phyloP scores from a whole-genome alignment of 352 stramenopile species.

The Phytophthora crassamura region DNA sequence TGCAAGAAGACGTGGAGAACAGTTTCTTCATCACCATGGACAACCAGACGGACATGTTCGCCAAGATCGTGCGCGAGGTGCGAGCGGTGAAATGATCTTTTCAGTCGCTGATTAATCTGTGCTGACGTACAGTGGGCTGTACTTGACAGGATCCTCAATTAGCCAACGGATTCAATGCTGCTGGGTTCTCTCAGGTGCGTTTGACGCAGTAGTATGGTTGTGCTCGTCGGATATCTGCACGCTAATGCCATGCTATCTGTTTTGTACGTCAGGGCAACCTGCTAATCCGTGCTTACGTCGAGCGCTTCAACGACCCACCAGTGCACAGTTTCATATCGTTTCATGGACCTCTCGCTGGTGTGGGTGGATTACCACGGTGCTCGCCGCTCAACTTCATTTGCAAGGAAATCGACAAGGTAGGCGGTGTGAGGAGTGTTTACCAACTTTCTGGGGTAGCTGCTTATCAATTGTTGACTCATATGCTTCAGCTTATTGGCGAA shows the following conservation, averaged over 20 bases:
- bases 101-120: slow-evolving; percentile 5
- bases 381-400: slow-evolving; percentile 85
- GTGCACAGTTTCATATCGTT: slow-evolving; percentile 93
- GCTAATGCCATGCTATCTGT: background rate
- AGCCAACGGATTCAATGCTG: slow-evolving; percentile 91
- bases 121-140: background rate
- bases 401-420: slow-evolving; percentile 81
- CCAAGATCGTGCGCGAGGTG: slow-evolving; percentile 76
- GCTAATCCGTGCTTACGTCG: slow-evolving; percentile 94
- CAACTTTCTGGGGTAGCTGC: background rate
- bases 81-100: background rate
- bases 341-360: slow-evolving; percentile 92
- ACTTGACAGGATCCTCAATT: slow-evolving; percentile 78
- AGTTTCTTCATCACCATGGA: slow-evolving; percentile 95
- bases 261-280: slow-evolving; percentile 80
- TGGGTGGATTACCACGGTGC: slow-evolving; percentile 91
- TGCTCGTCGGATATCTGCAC: background rate
- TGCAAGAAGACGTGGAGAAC: slow-evolving; percentile 91
- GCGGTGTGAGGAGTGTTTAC: background rate
- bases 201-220: background rate
- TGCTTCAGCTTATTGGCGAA: slow-evolving; percentile 81
- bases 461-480: slow-evolving; percentile 11
- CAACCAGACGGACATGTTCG: slow-evolving; percentile 91
- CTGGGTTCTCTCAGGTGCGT: slow-evolving; percentile 91
- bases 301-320: slow-evolving; percentile 93